These are phyloP conservation scores for Osmanthus fragrans DNA, from an alignment of 257 asterid species.

Conservation along the genomic window DNA sequence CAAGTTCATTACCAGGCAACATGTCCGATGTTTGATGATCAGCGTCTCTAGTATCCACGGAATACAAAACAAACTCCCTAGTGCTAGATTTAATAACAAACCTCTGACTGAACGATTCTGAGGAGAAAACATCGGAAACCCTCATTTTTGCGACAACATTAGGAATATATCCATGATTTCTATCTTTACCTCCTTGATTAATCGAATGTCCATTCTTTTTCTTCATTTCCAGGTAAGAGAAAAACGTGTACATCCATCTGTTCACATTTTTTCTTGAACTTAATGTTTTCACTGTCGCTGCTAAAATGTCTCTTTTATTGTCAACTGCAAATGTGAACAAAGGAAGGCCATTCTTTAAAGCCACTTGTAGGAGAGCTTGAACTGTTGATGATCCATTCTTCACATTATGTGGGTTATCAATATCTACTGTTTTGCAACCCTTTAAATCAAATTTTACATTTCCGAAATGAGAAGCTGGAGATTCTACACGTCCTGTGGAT, in stretches of 20 bases:
- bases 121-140: constrained; percentile 46
- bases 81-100: constrained; percentile 18
- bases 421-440: constrained; percentile 35
- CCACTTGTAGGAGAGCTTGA: constrained; percentile 78
- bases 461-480: constrained; percentile 33
- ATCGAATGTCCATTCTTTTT: constrained; percentile 50
- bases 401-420: constrained; percentile 32
- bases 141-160: constrained; percentile 72
- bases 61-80: constrained; percentile 64
- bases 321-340: constrained; percentile 75
- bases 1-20: constrained; percentile 56
- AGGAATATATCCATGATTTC: constrained; percentile 45
- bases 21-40: constrained; percentile 33
- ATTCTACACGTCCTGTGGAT: constrained; percentile 32
- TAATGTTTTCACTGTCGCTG: constrained; percentile 60
- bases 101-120: constrained; percentile 22
- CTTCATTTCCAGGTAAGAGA: constrained; percentile 57
- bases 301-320: constrained; percentile 57
- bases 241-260: constrained; percentile 62
- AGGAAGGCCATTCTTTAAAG: constrained; percentile 73
- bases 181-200: constrained; percentile 51
- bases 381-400: constrained; percentile 34
- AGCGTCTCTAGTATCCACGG: constrained; percentile 29
- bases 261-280: constrained; percentile 35
- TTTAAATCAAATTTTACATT: constrained; percentile 44